Percentiles rank a stretch among this genome's conserved stretches.
phyloP scores from a whole-genome alignment of 2,329 filamentous ascomycete species.

The Fusarium sp. region DNA sequence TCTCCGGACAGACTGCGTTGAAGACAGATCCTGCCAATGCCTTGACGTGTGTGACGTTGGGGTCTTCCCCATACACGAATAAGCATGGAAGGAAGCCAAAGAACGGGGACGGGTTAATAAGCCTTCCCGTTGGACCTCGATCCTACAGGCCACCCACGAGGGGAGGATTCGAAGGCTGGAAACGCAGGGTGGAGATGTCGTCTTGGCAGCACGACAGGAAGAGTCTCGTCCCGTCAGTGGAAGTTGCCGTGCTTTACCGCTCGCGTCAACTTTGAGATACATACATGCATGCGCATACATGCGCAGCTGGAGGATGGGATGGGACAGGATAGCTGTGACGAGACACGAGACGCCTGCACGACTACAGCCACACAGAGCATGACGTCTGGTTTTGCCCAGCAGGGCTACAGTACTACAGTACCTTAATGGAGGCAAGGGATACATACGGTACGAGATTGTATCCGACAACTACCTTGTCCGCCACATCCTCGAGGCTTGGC shows the following conservation, averaged over 20 bases:
- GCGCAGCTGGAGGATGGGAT: background rate
- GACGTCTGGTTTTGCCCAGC: background rate
- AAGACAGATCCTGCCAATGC: background rate
- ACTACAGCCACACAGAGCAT: background rate
- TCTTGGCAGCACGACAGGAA: constrained; percentile 11
- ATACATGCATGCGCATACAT: background rate
- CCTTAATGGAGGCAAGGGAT: background rate
- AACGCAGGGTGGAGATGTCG: background rate
- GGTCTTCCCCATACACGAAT: background rate
- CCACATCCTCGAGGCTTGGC: background rate
- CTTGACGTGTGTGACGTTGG: background rate
- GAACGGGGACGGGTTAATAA: background rate
- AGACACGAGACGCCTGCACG: background rate
- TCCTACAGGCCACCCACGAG: background rate
- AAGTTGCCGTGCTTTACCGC: constrained; percentile 15
- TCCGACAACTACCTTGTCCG: background rate
- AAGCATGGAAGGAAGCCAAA: background rate
- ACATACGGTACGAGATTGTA: background rate
- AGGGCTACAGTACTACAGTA: background rate
- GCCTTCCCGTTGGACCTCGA: background rate
- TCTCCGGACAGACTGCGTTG: background rate
- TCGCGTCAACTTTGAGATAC: background rate
- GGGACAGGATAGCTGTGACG: constrained; percentile 8
- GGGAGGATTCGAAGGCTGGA: background rate
- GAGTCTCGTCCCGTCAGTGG: background rate